phyloP scores from a whole-genome alignment of 2,329 filamentous ascomycete genomes.

The Thielaviopsis euricoi region DNA sequence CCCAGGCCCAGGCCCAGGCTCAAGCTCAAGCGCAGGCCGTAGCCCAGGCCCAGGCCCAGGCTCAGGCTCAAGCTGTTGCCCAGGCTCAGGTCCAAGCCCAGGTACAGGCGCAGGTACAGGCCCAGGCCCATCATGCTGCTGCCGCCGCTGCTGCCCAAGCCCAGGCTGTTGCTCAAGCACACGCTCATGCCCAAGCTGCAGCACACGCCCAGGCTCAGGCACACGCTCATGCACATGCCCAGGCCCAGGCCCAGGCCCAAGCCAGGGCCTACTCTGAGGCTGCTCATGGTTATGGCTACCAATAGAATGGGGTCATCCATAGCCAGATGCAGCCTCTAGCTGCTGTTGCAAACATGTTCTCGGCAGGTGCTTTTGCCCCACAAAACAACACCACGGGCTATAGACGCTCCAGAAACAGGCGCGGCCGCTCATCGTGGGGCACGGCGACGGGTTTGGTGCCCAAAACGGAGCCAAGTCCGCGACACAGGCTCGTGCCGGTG shows the following conservation, averaged over 20 bases:
- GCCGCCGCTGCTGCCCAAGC: background rate
- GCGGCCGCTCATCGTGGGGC: too few species aligned
- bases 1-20: too few species aligned
- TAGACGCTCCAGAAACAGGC: too few species aligned
- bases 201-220: slow-evolving; percentile 7
- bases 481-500: too few species aligned
- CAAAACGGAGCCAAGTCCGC: too few species aligned
- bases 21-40: too few species aligned
- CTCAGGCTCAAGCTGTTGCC: too few species aligned
- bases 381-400: background rate
- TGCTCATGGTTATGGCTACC: slow-evolving; percentile 4
- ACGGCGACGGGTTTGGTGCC: too few species aligned
- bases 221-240: slow-evolving; percentile 7
- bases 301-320: slow-evolving; percentile 1
- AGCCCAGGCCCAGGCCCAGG: too few species aligned
- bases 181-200: slow-evolving; percentile 6
- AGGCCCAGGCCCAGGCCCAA: slow-evolving; percentile 7
- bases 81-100: background rate
- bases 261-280: background rate
- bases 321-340: background rate
- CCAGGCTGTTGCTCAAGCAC: slow-evolving; percentile 23
- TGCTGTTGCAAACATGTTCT: too few species aligned
- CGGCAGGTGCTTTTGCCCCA: background rate
- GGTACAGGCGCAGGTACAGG: slow-evolving; percentile 19
- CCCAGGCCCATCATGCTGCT: slow-evolving; percentile 20